phyloP scores from a whole-genome alignment of 1,139 yeast genomes.

The Taiozyma onychis region DNA sequence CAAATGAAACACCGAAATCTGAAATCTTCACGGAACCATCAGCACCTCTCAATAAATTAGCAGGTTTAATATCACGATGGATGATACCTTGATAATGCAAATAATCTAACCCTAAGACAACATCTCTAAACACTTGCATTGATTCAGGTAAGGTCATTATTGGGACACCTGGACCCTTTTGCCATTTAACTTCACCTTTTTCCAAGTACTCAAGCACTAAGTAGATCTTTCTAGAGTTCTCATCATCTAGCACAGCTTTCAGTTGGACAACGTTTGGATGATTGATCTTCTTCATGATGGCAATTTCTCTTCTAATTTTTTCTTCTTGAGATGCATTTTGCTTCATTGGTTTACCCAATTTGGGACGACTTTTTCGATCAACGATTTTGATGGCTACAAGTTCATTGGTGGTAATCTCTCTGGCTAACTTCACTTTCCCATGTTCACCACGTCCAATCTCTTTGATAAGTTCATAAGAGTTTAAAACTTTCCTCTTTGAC shows the following conservation, averaged over 20 bases:
- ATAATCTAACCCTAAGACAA: conserved; percentile 85
- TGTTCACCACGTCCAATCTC: conserved; percentile 97
- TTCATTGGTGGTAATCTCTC: conserved; percentile 61
- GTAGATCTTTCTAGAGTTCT: conserved; percentile 77
- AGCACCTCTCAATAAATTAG: conserved; percentile 71
- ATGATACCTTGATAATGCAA: conserved; percentile 90
- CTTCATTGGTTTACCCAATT: conserved; percentile 37
- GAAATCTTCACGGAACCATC: conserved; percentile 83
- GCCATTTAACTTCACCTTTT: conserved; percentile 93
- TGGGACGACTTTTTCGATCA: conserved; percentile 65
- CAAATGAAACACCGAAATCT: conserved; percentile 95
- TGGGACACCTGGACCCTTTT: conserved; percentile 50
- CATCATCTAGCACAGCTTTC: conserved; percentile 87
- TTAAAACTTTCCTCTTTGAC: conserved; percentile 74
- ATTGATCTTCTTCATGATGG: conserved; percentile 89
- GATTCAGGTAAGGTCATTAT: conserved; percentile 60
- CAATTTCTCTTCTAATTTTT: conserved; percentile 85
- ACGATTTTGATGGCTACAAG: conserved; percentile 92
- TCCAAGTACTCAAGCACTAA: conserved; percentile 87
- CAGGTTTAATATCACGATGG: conserved; percentile 97
- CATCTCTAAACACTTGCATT: conserved; percentile 75
- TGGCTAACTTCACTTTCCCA: conserved; percentile 92
- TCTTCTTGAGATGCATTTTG: conserved; percentile 29
- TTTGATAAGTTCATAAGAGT: conserved; percentile 81
- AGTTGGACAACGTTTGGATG: conserved; percentile 89